phyloP scores from a whole-genome alignment of 2,329 filamentous ascomycete genomes.

The Elsinoe necatrix region DNA sequence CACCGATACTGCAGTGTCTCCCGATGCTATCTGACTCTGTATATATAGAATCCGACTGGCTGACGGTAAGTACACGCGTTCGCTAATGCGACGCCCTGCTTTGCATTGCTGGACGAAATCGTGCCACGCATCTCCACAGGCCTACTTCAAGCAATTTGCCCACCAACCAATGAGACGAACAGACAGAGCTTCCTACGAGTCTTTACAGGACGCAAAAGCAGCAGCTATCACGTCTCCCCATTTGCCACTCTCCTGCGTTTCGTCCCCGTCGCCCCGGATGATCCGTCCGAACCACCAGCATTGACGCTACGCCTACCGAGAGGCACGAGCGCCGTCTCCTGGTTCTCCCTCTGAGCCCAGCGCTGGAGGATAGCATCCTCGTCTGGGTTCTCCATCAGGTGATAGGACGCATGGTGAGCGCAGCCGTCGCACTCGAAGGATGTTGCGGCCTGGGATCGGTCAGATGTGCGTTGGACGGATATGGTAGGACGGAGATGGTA shows the following conservation, averaged over 20 bases:
- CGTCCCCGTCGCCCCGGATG: slow-evolving; percentile 1
- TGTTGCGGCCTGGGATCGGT: slow-evolving; percentile 33
- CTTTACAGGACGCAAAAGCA: background rate
- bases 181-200: background rate
- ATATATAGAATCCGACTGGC: background rate
- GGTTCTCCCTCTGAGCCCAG: slow-evolving; percentile 31
- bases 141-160: background rate
- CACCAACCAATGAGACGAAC: too few relatives aligned
- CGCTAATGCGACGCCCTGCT: background rate
- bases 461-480: background rate
- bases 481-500: background rate
- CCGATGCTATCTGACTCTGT: background rate
- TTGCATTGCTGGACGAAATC: background rate
- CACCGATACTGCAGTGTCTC: too few relatives aligned
- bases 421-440: slow-evolving; percentile 51
- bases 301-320: background rate
- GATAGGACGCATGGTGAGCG: slow-evolving; percentile 47
- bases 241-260: slow-evolving; percentile 17
- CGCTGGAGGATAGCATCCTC: slow-evolving; percentile 41
- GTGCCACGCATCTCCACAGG: background rate
- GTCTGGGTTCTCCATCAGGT: slow-evolving; percentile 43
- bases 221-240: background rate
- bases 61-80: background rate
- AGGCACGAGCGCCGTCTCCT: slow-evolving; percentile 20
- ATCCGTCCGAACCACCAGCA: background rate